Evolutionary conservation across 2,329 filamentous ascomycete genomes (phyloP).

Genomic region (Blastomyces gilchristii): DNA sequence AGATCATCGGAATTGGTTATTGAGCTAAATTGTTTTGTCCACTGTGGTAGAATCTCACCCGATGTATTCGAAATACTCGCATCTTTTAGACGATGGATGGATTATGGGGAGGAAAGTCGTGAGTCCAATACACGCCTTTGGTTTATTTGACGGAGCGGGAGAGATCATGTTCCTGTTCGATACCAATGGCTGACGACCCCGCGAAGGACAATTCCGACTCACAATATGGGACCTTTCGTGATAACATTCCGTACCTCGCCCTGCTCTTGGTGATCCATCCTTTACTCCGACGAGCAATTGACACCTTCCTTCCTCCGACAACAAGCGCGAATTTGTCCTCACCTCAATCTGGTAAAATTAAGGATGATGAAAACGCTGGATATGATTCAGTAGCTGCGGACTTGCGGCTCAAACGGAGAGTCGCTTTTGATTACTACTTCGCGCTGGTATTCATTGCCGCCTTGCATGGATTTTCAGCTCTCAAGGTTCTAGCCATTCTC

Average conservation of each 20-base stretch:
- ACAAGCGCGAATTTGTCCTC: slow-evolving; percentile 21
- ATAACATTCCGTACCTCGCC: slow-evolving; percentile 73
- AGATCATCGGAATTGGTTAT: neutral
- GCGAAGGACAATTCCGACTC: slow-evolving; percentile 72
- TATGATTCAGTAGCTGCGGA: slow-evolving; percentile 36
- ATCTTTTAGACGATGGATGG: slow-evolving; percentile 70
- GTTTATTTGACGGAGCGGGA: neutral
- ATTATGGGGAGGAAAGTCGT: slow-evolving; percentile 84
- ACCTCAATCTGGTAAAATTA: slow-evolving; percentile 12
- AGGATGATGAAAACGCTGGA: slow-evolving; percentile 27
- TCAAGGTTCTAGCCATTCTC: slow-evolving; percentile 74
- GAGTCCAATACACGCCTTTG: slow-evolving; percentile 25
- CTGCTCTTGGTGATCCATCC: slow-evolving; percentile 69
- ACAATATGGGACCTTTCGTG: slow-evolving; percentile 77
- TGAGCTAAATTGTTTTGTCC: slow-evolving; percentile 9
- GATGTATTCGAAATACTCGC: slow-evolving; percentile 64
- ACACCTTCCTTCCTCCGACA: slow-evolving; percentile 41
- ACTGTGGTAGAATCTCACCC: slow-evolving; percentile 59
- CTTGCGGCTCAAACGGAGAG: slow-evolving; percentile 55
- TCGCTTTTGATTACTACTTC: slow-evolving; percentile 74
- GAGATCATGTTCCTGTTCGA: neutral
- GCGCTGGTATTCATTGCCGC: slow-evolving; percentile 66
- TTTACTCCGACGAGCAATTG: slow-evolving; percentile 61
- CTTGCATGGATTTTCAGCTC: slow-evolving; percentile 73
- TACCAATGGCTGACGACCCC: slow-evolving; percentile 1